phyloP scores from a whole-genome alignment of 352 stramenopile species.

The Aphanomyces euteiches region DNA sequence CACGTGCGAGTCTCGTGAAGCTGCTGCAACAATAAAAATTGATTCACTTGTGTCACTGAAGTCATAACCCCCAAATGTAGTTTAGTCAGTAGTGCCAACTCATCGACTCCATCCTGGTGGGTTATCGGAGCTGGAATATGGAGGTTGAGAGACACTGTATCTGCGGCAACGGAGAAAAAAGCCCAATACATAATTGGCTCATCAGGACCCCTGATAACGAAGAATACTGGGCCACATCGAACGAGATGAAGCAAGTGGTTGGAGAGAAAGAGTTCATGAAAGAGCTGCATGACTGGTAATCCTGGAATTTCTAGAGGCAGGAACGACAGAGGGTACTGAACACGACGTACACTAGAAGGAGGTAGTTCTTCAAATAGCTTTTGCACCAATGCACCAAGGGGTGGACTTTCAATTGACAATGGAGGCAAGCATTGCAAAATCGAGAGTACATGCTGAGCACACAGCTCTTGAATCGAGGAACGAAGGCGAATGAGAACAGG shows the following conservation, averaged over 20 bases:
- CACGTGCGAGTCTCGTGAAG: conserved; percentile 79
- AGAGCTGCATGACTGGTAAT: conserved; percentile 52
- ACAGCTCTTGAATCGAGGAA: conserved; percentile 81
- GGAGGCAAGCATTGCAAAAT: conserved; percentile 64
- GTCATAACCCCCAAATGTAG: conserved; percentile 67
- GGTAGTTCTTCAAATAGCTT: conserved; percentile 72
- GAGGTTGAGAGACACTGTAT: conserved; percentile 58
- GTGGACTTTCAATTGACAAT: conserved; percentile 46
- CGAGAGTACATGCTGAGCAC: conserved; percentile 70
- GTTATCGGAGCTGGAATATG: conserved; percentile 32
- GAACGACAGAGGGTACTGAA: conserved; percentile 70
- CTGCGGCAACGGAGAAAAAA: conserved; percentile 59
- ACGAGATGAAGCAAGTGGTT: conserved; percentile 11
- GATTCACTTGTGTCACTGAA: conserved; percentile 77
- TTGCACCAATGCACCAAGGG: conserved; percentile 61
- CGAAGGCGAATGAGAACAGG: conserved; percentile 62
- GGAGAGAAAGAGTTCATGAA: conserved; percentile 50
- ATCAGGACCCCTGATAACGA: conserved; percentile 47
- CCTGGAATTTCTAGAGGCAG: conserved; percentile 55
- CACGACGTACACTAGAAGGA: conserved; percentile 49
- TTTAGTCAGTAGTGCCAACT: conserved; percentile 58
- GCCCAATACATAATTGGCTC: conserved; percentile 70
- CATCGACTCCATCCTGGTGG: conserved; percentile 39
- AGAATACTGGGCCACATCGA: conserved; percentile 60
- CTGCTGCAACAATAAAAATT: conserved; percentile 77